A percentile compares a stretch with the other conserved stretches of the same genome.
Evolutionary conservation across 345 rosid species (phyloP).

Genomic region (Stellera chamaejasme): DNA sequence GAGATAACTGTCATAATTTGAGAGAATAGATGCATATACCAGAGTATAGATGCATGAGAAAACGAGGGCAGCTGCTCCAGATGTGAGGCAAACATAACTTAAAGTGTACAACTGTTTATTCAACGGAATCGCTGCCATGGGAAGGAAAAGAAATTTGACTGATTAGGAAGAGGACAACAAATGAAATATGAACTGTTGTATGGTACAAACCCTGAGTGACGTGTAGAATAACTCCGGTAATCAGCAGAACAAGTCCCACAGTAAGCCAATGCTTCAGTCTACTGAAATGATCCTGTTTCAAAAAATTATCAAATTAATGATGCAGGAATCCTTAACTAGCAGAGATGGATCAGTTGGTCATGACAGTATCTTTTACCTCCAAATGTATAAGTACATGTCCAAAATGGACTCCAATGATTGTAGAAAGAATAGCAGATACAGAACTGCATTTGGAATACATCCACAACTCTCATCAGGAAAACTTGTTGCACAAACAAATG

Average conservation of each 20-base stretch:
- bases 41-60: slow-evolving; percentile 55
- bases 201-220: slow-evolving; percentile 52
- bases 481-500: neutral
- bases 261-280: slow-evolving; percentile 74
- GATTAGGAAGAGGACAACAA: neutral
- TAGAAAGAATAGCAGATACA: slow-evolving; percentile 66
- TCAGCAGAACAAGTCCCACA: slow-evolving; percentile 48
- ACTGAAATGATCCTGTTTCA: slow-evolving; percentile 43
- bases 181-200: neutral
- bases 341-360: slow-evolving; percentile 3
- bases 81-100: slow-evolving; percentile 77
- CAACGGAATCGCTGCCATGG: slow-evolving; percentile 59
- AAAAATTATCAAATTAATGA: slow-evolving; percentile 7
- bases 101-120: slow-evolving; percentile 73
- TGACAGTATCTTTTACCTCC: slow-evolving; percentile 33
- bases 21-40: slow-evolving; percentile 38
- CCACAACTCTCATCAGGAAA: neutral
- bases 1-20: too few relatives aligned
- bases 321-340: slow-evolving; percentile 1
- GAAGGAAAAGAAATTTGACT: slow-evolving; percentile 4
- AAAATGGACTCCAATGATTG: slow-evolving; percentile 73
- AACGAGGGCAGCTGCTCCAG: slow-evolving; percentile 74
- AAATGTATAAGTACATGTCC: slow-evolving; percentile 70
- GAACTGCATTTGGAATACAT: slow-evolving; percentile 45
- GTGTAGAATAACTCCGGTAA: slow-evolving; percentile 57